A percentile compares a stretch with the other conserved stretches of the same genome.
phyloP scores from a whole-genome alignment of 768 basidiomycete species.

The Steccherinum ochraceum region DNA sequence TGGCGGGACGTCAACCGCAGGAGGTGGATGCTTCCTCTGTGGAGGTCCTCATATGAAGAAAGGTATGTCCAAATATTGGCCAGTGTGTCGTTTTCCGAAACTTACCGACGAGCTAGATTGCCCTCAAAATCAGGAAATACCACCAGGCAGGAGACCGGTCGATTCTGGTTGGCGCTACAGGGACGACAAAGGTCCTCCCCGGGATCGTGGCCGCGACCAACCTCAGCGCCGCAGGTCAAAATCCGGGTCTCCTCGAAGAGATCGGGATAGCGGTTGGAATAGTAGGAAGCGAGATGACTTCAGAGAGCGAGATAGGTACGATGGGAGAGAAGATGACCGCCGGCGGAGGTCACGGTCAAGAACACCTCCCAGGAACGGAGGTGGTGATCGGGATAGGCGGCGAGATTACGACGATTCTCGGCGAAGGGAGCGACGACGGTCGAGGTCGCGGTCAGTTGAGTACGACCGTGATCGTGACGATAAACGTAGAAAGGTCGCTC shows the following conservation, averaged over 20 bases:
- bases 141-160: slow-evolving; percentile 8
- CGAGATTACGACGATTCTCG: slow-evolving; percentile 13
- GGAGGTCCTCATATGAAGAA: slow-evolving; percentile 92
- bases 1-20: slow-evolving; percentile 44
- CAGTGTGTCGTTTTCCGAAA: background rate
- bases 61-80: slow-evolving; percentile 38
- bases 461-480: slow-evolving; percentile 20
- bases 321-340: slow-evolving; percentile 9
- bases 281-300: slow-evolving; percentile 1
- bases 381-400: slow-evolving; percentile 16
- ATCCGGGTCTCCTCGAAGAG: slow-evolving; percentile 6
- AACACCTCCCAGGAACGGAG: slow-evolving; percentile 2
- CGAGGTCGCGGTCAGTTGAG: slow-evolving; percentile 24
- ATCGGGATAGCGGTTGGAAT: slow-evolving; percentile 6
- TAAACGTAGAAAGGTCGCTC: slow-evolving; percentile 21
- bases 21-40: slow-evolving; percentile 84
- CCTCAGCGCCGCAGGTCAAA: slow-evolving; percentile 10
- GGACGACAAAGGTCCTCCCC: slow-evolving; percentile 13
- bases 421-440: slow-evolving; percentile 15
- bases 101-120: slow-evolving; percentile 22
- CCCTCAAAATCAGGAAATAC: slow-evolving; percentile 25
- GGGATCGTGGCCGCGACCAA: slow-evolving; percentile 9
- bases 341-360: slow-evolving; percentile 12
- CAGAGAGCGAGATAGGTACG: slow-evolving; percentile 4
- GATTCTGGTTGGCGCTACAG: slow-evolving; percentile 17